phyloP scores from a whole-genome alignment of 345 rosid species.

The Alliaria petiolata region DNA sequence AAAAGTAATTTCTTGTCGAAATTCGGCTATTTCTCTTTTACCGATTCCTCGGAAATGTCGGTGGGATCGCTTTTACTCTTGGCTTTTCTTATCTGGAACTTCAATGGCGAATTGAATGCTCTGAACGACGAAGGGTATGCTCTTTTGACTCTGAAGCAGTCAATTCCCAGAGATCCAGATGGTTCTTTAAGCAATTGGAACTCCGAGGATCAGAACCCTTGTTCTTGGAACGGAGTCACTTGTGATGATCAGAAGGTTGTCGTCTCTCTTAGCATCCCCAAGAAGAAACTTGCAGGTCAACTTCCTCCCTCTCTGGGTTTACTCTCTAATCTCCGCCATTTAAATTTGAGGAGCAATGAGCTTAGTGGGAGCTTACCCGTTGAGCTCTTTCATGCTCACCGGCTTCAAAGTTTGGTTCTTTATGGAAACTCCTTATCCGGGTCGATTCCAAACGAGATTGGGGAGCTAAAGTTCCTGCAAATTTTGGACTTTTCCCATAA shows the following conservation, averaged over 20 bases:
- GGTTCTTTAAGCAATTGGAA: conserved; percentile 76
- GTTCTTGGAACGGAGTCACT: conserved; percentile 91
- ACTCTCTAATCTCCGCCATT: conserved; percentile 72
- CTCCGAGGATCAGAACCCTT: conserved; percentile 66
- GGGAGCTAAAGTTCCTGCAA: conserved; percentile 61
- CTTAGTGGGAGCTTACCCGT: conserved; percentile 65
- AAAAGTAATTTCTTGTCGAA: background rate
- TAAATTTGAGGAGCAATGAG: conserved; percentile 74
- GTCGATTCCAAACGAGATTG: conserved; percentile 62
- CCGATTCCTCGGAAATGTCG: conserved; percentile 29
- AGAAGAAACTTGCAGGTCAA: conserved; percentile 69
- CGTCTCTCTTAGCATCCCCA: conserved; percentile 80
- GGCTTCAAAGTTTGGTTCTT: conserved; percentile 87
- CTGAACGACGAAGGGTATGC: conserved; percentile 62
- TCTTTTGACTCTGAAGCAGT: conserved; percentile 64
- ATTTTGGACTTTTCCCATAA: conserved; percentile 75
- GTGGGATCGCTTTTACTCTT: conserved; percentile 23
- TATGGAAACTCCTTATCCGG: conserved; percentile 83
- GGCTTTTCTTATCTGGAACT: conserved; percentile 35
- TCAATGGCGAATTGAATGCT: conserved; percentile 34
- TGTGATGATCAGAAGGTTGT: conserved; percentile 66
- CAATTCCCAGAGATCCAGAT: conserved; percentile 65
- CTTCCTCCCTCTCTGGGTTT: conserved; percentile 74
- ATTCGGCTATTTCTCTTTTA: background rate
- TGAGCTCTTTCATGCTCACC: conserved; percentile 62